Base-by-base conservation (phyloP, 164 flowering plant species). In the Chloranthus sessilifolius region DNA sequence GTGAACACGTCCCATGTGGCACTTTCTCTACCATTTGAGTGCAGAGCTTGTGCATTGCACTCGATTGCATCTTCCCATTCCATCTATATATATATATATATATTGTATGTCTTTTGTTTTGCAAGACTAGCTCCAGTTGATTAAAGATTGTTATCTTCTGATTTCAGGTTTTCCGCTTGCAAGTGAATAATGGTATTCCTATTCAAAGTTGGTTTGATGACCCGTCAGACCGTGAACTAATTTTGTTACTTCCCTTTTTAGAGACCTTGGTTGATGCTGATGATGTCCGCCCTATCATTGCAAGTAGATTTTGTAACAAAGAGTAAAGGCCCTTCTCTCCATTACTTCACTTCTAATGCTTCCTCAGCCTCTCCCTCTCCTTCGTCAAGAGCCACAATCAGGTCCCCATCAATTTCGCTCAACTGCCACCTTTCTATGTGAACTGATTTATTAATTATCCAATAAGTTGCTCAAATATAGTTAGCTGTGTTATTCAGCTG, bases 251-350 rank as follows among this genome's bases (percentile, higher is more conserved):
- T 62, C 86, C 88, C 34, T 85, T 88, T 68, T 43, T 88, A 40
- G 90, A 85, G 76, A 75, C 70, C 11, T 73, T 85, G 56, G 84
- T 61, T 59, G 79, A 76, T 52, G 88, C 78, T 50, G 88, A 88
- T 61, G 96, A 88, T 74, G 96, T 88, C 31, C 96, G 98, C 5
- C 96, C 98, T 19, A 71, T 88, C 62, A 92, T 92, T 69, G 94
- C 94, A 47, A 67, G 70, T 69, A 82, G 57, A 76, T 92, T 85
- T 55, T 83, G 80, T 78, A 73, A 77, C 82, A 72, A 68, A 74
- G 89, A 82, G 67, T 80, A 80, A 80, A 58, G 48, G 58, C 47
- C 47, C 51, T 31, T 62, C 47, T n/a, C 55, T 53, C 50, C 46
- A 43, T 47, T 68, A 52, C 46, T 56, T 59, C 53, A 17, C 51